These are phyloP conservation scores for Penicillium egyptiacum DNA, from an alignment of 495 filamentous ascomycete species.

Conservation along the genomic window DNA sequence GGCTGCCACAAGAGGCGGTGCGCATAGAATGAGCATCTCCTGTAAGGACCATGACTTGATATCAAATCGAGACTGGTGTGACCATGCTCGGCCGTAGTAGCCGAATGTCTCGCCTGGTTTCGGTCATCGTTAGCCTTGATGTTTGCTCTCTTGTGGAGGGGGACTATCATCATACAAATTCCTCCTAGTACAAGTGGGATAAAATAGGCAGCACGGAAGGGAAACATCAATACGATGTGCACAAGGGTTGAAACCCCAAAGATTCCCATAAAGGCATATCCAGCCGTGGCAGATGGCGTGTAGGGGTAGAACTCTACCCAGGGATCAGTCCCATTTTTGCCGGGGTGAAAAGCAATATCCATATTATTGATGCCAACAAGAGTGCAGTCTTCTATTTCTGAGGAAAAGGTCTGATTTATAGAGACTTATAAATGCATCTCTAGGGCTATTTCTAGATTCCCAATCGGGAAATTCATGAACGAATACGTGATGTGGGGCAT, in stretches of 20 bases:
- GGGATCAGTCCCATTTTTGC: slow-evolving; percentile 34
- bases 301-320: slow-evolving; percentile 50
- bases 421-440: not conserved
- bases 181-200: slow-evolving; percentile 58
- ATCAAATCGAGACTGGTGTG: slow-evolving; percentile 28
- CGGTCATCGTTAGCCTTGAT: not conserved
- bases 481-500: slow-evolving; percentile 28
- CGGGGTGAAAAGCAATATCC: slow-evolving; percentile 38
- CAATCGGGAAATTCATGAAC: slow-evolving; percentile 30
- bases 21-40: slow-evolving; percentile 46
- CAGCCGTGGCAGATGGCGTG: slow-evolving; percentile 46
- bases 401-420: not conserved
- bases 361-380: slow-evolving; percentile 16
- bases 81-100: slow-evolving; percentile 49
- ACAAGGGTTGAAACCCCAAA: slow-evolving; percentile 43
- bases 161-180: slow-evolving; percentile 47
- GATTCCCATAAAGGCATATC: slow-evolving; percentile 47
- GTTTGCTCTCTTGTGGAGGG: not conserved
- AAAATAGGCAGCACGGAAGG: slow-evolving; percentile 52
- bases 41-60: slow-evolving; percentile 42
- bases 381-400: not conserved
- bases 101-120: slow-evolving; percentile 46
- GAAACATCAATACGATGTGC: slow-evolving; percentile 46
- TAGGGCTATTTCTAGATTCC: slow-evolving; percentile 19
- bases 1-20: slow-evolving; percentile 51